A percentile compares a stretch with the other conserved stretches of the same genome.
Conservation (phyloP, 306 rosid genomes). For the Hylodesmum podocarpum region DNA sequence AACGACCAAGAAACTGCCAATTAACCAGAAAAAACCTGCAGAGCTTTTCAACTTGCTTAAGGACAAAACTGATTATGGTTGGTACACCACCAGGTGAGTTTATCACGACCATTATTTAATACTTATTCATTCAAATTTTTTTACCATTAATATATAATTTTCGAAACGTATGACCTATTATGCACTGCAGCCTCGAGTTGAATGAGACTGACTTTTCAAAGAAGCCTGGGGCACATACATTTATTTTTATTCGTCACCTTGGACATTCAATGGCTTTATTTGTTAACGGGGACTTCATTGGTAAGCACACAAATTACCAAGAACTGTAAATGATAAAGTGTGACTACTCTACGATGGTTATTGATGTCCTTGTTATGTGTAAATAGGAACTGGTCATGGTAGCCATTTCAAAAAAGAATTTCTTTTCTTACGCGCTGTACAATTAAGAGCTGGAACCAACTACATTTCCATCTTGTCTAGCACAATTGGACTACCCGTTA, state of each 20-base stretch:
- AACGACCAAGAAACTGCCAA: slow-evolving; percentile 28
- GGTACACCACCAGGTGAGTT: slow-evolving; percentile 77
- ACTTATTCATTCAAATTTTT: neutral
- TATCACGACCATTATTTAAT: neutral
- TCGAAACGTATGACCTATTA: neutral
- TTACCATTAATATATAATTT: too few species aligned
- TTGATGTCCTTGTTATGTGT: slow-evolving; percentile 18
- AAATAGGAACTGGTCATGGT: slow-evolving; percentile 68
- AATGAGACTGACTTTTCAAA: slow-evolving; percentile 46
- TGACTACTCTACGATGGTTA: too few species aligned
- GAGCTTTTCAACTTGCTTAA: slow-evolving; percentile 76
- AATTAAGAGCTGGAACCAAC: slow-evolving; percentile 54
- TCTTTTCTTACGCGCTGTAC: slow-evolving; percentile 42
- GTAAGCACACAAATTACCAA: slow-evolving; percentile 47
- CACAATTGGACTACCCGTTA: slow-evolving; percentile 78
- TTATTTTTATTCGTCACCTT: slow-evolving; percentile 62
- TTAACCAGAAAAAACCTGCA: slow-evolving; percentile 9
- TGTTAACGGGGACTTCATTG: slow-evolving; percentile 63
- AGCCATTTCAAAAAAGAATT: slow-evolving; percentile 59
- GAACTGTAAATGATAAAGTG: too few species aligned
- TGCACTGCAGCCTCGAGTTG: slow-evolving; percentile 54
- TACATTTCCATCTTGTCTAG: slow-evolving; percentile 50
- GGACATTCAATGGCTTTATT: slow-evolving; percentile 74
- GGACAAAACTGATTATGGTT: slow-evolving; percentile 78
- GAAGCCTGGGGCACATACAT: slow-evolving; percentile 41